Base-by-base conservation (phyloP, 2,329 filamentous ascomycete species). In the Pezicula carpinea region DNA sequence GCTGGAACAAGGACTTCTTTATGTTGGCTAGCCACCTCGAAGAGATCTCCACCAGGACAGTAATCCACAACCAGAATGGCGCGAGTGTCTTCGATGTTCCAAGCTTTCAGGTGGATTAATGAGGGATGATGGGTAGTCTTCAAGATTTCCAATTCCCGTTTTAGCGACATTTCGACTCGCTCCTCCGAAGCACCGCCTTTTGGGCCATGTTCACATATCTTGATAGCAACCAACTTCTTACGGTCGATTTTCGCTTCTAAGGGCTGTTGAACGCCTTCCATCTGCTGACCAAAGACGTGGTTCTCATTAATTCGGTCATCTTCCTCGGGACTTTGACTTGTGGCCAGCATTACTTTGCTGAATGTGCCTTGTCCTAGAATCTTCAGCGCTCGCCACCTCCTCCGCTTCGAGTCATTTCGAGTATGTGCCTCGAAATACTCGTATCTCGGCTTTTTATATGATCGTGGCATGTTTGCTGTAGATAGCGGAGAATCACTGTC, bases 101-200 rank as follows among this genome's bases (percentile, higher is more conserved):
- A 96, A 1, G 91, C 92, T 67, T 93, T 93, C 42, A 99, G 77
- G 59, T 95, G 87, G 6, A 96, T 87, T 34, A 99, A 72, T 3
- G 88, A 95, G 1, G 93, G 92, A 66, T 99, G 91, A 44, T 85
- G 84, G 57, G 97, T 83, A 15, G 79, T 82, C 64, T 87, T 89
- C 73, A 99, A 84, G 55, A 99, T 95, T 59, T 97, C 92, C 34
- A 99, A 79, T 71, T 99, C 93, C 51, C 93, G 83, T 69, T 96
- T 95, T 53, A 99, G 71, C 47, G 90, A 95, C 68, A 93, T 89
- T 67, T 96, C 92, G 52, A 97, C 84, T 33, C 93, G 83, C 58
- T 96, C 88, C 64, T 96, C 90, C 41, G 93, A 93, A 4, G 91
- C 92, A 39, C 92, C 92, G 44, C 93, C 93, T 19, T 89, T 89